Base-by-base conservation (phyloP, 1,139 yeast genomes). In the Casaregolazyma lundiana region DNA sequence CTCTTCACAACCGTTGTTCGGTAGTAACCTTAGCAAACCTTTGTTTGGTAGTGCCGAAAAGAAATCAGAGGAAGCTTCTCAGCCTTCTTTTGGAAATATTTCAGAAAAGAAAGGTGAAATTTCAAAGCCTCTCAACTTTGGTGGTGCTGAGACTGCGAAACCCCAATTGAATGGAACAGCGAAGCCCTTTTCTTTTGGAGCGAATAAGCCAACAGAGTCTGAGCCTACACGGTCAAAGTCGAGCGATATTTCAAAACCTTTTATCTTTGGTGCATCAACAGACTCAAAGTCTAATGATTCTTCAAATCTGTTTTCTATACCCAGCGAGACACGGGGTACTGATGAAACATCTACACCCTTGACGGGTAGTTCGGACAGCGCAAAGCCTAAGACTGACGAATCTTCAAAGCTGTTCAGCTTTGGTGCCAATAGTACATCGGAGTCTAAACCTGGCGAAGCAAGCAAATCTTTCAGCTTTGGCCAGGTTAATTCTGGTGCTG, bases 1-100 rank as follows among this genome's bases (percentile, higher is more conserved):
- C 6, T 39, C 17, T 36, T 9, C 36, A 30, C 20, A 32, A 36
- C 17, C 44, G n/a, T 34, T 41, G 29, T 41, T 41, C 20, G 44
- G 44, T 2, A 24, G 15, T 22, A 30, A 38, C n/a, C n/a, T n/a
- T n/a, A n/a, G n/a, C n/a, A n/a, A n/a, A n/a, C n/a, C n/a, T n/a
- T n/a, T n/a, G n/a, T n/a, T n/a, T n/a, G n/a, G n/a, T n/a, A n/a
- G n/a, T 17, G 11, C 20, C 19, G 21, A 35, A 13, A 19, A 19
- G 11, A 19, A 26, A 11, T n/a, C 35, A n/a, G 35, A 29, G 24
- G 15, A 7, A 24, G 19, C n/a, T 18, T 18, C 32, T 4, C 20
- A 26, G 13, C 19, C 40, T 11, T 17, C 7, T n/a, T 21, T 21
- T 22, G 19, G 30, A 16, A 19, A 20, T 37, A 37, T 13, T n/a